phyloP scores from a whole-genome alignment of 2,329 filamentous ascomycete species.

The Pseudocercospora cruenta region DNA sequence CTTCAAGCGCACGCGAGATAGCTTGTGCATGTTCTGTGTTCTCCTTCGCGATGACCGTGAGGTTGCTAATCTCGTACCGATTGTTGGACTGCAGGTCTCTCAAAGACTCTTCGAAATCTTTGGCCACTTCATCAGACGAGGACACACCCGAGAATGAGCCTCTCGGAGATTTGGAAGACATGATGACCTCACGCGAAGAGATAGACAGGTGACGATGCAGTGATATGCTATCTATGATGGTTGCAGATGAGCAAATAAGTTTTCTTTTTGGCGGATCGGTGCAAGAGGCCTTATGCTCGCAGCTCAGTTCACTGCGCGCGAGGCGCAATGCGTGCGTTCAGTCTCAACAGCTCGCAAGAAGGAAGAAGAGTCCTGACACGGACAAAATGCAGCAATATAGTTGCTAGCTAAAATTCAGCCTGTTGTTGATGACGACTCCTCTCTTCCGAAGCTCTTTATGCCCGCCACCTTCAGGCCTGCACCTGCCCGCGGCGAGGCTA shows the following conservation, averaged over 20 bases:
- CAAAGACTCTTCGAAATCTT: conserved; percentile 91
- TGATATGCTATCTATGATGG: conserved; percentile 29
- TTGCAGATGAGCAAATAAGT: conserved; percentile 16
- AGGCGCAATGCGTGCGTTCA: conserved; percentile 4
- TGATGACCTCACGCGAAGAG: conserved; percentile 46
- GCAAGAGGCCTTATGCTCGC: neutral
- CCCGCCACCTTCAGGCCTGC: conserved; percentile 18
- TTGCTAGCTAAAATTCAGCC: conserved; percentile 50
- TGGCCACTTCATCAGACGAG: conserved; percentile 80
- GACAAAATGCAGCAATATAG: conserved; percentile 41
- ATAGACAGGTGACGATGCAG: conserved; percentile 30
- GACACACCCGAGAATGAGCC: conserved; percentile 48
- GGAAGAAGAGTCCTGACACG: conserved; percentile 16
- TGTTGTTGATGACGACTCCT: conserved; percentile 3
- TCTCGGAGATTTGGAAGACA: conserved; percentile 56
- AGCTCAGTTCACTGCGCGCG: conserved; percentile 11
- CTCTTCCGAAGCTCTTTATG: conserved; percentile 37
- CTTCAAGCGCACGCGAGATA: conserved; percentile 86
- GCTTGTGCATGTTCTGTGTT: conserved; percentile 94
- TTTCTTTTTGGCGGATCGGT: neutral
- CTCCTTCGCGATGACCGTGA: conserved; percentile 96
- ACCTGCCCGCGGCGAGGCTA: neutral
- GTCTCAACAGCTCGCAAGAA: conserved; percentile 9
- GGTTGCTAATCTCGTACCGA: conserved; percentile 92
- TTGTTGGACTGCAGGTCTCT: conserved; percentile 90